Evolutionary conservation across 2,329 filamentous ascomycete genomes (phyloP).

Genomic region (Talaromyces sp.): DNA sequence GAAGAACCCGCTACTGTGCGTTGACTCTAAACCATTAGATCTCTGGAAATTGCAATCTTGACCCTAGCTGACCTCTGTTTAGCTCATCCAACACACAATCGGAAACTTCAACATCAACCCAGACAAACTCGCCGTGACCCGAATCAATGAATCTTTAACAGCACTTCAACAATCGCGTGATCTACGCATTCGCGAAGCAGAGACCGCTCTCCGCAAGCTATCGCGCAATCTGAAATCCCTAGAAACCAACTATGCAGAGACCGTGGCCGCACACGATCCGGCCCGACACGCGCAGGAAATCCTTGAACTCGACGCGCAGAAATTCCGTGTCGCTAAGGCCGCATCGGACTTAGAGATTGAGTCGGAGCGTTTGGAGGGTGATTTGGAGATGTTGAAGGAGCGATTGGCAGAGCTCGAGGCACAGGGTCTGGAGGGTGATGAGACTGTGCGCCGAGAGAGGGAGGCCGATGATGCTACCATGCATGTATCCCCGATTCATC

Average conservation of each 20-base stretch:
- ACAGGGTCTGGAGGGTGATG: conserved; percentile 76
- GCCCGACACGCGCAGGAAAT: conserved; percentile 79
- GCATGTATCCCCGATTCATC: conserved; percentile 23
- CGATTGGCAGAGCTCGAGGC: conserved; percentile 77
- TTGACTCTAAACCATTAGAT: too few relatives aligned
- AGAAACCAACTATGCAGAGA: conserved; percentile 71
- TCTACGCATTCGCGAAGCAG: conserved; percentile 67
- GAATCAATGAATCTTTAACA: conserved; percentile 77
- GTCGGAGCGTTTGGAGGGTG: conserved; percentile 80
- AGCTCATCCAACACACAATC: conserved; percentile 90
- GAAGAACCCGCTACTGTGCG: conserved; percentile 83
- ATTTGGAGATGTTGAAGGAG: conserved; percentile 70
- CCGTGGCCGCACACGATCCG: conserved; percentile 69
- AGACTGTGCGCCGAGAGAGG: conserved; percentile 49
- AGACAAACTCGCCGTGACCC: conserved; percentile 77
- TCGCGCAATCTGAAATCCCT: conserved; percentile 72
- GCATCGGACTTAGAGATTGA: conserved; percentile 88
- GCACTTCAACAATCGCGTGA: conserved; percentile 82
- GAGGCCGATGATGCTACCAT: conserved; percentile 50
- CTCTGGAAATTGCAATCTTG: not conserved
- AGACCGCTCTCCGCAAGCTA: conserved; percentile 65
- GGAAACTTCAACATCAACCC: conserved; percentile 91
- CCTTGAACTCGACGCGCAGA: conserved; percentile 81
- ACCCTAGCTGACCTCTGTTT: conserved; percentile 16
- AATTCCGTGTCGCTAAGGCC: conserved; percentile 91